Conservation (phyloP, 257 asterid species). For the Solanum medicagineum region DNA sequence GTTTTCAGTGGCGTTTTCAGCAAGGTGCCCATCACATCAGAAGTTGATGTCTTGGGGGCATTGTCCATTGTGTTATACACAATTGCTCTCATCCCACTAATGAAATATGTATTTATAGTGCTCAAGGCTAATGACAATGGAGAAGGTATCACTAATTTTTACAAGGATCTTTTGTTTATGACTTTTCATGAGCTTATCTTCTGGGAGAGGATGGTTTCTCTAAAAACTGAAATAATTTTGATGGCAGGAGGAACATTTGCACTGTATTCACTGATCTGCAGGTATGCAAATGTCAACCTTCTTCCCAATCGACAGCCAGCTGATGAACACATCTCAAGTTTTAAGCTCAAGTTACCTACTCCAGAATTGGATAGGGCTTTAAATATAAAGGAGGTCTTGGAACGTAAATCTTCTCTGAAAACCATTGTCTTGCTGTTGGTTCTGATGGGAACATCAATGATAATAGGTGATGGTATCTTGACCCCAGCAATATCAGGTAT, state of each 20-base stretch:
- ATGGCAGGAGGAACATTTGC: constrained; percentile 97
- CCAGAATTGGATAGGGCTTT: constrained; percentile 93
- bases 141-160: constrained; percentile 53
- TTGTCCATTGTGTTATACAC: constrained; percentile 84
- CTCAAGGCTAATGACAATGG: constrained; percentile 93
- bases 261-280: constrained; percentile 72
- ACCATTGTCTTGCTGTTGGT: constrained; percentile 63
- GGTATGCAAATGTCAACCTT: constrained; percentile 87
- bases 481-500: constrained; percentile 97
- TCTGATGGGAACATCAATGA: constrained; percentile 91
- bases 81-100: constrained; percentile 71
- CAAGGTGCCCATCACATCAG: constrained; percentile 82
- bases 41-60: constrained; percentile 79
- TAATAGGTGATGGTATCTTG: constrained; percentile 90
- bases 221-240: constrained; percentile 1
- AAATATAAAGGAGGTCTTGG: constrained; percentile 65
- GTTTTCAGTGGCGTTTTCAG: constrained; percentile 82
- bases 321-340: constrained; percentile 83
- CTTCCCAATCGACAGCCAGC: constrained; percentile 85
- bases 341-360: constrained; percentile 84
- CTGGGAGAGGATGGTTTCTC: not conserved
- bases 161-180: not conserved
- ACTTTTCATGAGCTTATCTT: not conserved
- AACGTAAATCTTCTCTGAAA: constrained; percentile 44
- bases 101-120: constrained; percentile 82